Conservation (phyloP, 2,329 filamentous ascomycete genomes). For the Graphilbum sp. region DNA sequence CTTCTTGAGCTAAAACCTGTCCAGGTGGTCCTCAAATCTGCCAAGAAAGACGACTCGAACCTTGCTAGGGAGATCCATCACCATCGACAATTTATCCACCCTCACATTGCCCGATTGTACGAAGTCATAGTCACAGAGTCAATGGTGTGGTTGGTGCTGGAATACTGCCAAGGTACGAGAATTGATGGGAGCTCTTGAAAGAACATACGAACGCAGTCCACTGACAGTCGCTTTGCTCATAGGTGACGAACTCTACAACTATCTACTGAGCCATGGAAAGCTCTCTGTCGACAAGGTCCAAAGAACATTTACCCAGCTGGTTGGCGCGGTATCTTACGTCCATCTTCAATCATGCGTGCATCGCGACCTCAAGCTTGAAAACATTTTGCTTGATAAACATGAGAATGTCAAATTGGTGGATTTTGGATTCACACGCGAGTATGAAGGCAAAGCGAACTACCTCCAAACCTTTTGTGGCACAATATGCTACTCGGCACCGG, state of each 20-base stretch:
- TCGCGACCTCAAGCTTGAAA: conserved; percentile 90
- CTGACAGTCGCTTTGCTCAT: too few relatives aligned
- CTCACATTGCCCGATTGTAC: conserved; percentile 90
- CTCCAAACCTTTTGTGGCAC: conserved; percentile 96
- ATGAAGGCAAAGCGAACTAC: conserved; percentile 87
- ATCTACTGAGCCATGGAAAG: conserved; percentile 74
- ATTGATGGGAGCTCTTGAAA: too few relatives aligned
- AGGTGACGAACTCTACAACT: conserved; percentile 96
- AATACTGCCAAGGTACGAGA: conserved; percentile 74
- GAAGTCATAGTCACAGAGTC: conserved; percentile 95
- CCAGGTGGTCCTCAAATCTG: conserved; percentile 94
- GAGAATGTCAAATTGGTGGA: conserved; percentile 97
- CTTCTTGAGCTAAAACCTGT: too few relatives aligned
- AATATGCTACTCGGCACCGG: conserved; percentile 91
- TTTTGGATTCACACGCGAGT: conserved; percentile 95
- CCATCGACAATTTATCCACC: conserved; percentile 92
- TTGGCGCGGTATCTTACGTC: conserved; percentile 88
- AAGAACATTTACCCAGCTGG: conserved; percentile 88
- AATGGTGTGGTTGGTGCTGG: conserved; percentile 88
- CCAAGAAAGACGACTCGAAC: conserved; percentile 89
- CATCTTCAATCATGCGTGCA: conserved; percentile 93
- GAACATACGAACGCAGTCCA: too few relatives aligned
- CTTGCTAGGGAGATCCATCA: conserved; percentile 96
- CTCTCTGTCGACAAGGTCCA: conserved; percentile 77
- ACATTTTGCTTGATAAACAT: conserved; percentile 88